phyloP scores from a whole-genome alignment of 345 rosid genomes.

The Eucalyptus tenuipes region DNA sequence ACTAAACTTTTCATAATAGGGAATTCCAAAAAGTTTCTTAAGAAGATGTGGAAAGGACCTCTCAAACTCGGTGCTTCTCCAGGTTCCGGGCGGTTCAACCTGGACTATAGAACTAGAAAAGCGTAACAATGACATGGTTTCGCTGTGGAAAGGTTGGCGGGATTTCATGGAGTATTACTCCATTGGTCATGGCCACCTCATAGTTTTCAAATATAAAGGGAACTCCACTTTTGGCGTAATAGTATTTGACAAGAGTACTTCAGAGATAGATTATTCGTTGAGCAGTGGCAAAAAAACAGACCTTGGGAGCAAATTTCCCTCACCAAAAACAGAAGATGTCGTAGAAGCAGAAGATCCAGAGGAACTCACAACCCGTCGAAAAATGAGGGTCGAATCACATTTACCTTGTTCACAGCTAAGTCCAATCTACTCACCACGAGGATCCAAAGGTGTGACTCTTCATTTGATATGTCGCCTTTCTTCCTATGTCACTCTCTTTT shows the following conservation, averaged over 20 bases:
- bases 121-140: background rate
- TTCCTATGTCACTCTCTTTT: background rate
- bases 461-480: background rate
- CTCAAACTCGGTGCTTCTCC: background rate
- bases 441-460: background rate
- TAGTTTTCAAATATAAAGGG: background rate
- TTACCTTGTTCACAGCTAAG: background rate
- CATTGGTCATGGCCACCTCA: background rate
- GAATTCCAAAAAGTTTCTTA: background rate
- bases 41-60: background rate
- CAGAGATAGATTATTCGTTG: background rate
- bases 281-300: background rate
- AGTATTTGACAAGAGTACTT: background rate
- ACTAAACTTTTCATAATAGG: background rate
- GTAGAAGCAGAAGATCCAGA: background rate
- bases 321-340: background rate
- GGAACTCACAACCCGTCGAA: background rate
- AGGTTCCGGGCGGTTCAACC: background rate
- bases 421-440: background rate
- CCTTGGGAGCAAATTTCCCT: background rate
- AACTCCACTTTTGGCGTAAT: background rate
- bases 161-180: background rate
- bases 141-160: background rate
- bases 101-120: background rate
- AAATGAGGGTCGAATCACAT: background rate